A percentile compares a stretch with the other conserved stretches of the same genome.
These are phyloP conservation scores for Grosmannia huntii DNA, from an alignment of 2,329 filamentous ascomycete species.

Conservation along the genomic window DNA sequence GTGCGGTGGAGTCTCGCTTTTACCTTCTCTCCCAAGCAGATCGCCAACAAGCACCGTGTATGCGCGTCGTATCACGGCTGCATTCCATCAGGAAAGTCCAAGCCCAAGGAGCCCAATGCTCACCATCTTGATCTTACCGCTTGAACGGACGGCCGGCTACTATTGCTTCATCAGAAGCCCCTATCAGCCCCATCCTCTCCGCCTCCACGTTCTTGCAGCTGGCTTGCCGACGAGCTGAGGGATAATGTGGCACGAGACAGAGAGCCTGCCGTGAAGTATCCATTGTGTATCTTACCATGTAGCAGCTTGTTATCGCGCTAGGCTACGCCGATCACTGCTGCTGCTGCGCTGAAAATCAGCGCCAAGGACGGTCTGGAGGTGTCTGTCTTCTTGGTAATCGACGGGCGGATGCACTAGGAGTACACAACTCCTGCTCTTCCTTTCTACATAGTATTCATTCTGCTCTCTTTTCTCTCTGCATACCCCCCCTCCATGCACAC, in stretches of 20 bases:
- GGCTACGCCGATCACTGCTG: neutral
- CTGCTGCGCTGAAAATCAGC: neutral
- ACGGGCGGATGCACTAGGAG: too few relatives aligned
- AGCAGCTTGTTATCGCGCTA: neutral
- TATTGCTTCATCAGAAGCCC: neutral
- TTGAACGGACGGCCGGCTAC: too few relatives aligned
- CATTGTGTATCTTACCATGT: too few relatives aligned
- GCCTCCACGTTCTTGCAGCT: too few relatives aligned
- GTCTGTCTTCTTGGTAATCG: neutral
- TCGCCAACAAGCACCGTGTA: neutral
- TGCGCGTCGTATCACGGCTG: too few relatives aligned
- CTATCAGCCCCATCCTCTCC: too few relatives aligned
- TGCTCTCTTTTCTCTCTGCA: neutral
- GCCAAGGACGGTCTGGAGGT: neutral
- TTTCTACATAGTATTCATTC: too few relatives aligned
- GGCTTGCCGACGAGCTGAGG: too few relatives aligned
- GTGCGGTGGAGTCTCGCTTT: neutral
- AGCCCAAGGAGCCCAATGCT: neutral
- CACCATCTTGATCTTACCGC: too few relatives aligned
- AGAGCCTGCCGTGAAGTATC: too few relatives aligned
- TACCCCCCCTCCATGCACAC: neutral
- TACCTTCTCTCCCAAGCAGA: neutral
- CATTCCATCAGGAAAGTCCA: neutral
- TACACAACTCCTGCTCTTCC: too few relatives aligned
- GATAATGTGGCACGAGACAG: too few relatives aligned